Evolutionary conservation across 2,329 filamentous ascomycete species (phyloP).

Genomic region (Colletotrichum cuscutae): DNA sequence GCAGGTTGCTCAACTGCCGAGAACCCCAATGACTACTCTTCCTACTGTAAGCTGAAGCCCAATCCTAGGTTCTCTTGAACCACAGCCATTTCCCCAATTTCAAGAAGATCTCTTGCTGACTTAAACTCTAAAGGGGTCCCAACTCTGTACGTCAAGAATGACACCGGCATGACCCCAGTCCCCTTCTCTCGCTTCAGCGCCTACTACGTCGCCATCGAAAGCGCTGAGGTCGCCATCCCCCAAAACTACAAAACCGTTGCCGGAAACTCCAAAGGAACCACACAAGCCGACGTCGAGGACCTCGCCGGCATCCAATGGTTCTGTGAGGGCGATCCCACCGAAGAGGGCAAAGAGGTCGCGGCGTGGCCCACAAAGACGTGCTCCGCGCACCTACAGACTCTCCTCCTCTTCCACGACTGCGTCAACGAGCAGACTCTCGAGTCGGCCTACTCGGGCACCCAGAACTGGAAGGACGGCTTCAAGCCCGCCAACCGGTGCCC

Average conservation of each 20-base stretch:
- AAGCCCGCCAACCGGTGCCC: slow-evolving; percentile 50
- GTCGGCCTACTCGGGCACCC: slow-evolving; percentile 37
- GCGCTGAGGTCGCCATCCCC: slow-evolving; percentile 56
- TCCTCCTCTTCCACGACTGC: slow-evolving; percentile 41
- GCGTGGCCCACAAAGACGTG: slow-evolving; percentile 44
- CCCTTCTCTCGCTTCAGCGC: slow-evolving; percentile 52
- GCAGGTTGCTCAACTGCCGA: slow-evolving; percentile 54
- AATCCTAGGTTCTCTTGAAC: background rate
- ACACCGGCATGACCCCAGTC: slow-evolving; percentile 45
- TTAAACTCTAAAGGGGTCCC: slow-evolving; percentile 44
- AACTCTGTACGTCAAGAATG: slow-evolving; percentile 49
- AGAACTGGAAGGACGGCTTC: slow-evolving; percentile 31
- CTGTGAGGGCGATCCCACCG: slow-evolving; percentile 44
- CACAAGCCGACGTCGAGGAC: slow-evolving; percentile 33
- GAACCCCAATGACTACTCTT: slow-evolving; percentile 58
- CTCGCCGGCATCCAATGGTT: slow-evolving; percentile 38
- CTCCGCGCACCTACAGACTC: slow-evolving; percentile 41
- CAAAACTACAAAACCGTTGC: slow-evolving; percentile 54
- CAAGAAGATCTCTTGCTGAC: background rate
- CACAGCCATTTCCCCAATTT: too few relatives aligned
- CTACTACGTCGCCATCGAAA: slow-evolving; percentile 55
- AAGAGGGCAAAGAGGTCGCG: slow-evolving; percentile 36
- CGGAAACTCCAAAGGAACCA: slow-evolving; percentile 49
- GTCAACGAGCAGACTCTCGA: slow-evolving; percentile 39
- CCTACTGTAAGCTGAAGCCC: slow-evolving; percentile 49